These are phyloP conservation scores for Dendrocalamus latiflorus DNA, from an alignment of 202 grass and related monocot genomes.

Conservation along the genomic window DNA sequence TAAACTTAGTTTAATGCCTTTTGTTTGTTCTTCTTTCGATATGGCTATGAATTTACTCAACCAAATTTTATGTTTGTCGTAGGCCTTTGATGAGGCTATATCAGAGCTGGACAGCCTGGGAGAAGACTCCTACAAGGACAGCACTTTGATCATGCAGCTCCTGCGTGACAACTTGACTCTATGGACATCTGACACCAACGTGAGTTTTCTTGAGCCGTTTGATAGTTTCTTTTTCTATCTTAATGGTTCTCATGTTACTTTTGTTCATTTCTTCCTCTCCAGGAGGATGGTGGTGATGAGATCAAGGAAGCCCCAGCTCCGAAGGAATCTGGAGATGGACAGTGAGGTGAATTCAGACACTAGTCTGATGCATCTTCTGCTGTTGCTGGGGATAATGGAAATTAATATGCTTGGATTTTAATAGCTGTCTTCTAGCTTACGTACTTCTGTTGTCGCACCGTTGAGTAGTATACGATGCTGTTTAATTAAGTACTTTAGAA, in stretches of 20 bases:
- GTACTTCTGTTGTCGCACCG: not conserved
- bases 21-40: not conserved
- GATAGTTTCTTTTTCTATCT: not conserved
- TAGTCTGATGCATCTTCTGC: slow-evolving; percentile 9
- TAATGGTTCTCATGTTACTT: not conserved
- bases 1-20: not conserved
- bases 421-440: slow-evolving; percentile 25
- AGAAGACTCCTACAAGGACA: slow-evolving; percentile 91
- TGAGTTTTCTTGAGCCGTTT: slow-evolving; percentile 2
- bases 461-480: slow-evolving; percentile 3
- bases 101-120: slow-evolving; percentile 83
- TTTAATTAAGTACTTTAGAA: slow-evolving; percentile 36
- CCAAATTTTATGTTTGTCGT: not conserved
- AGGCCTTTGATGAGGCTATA: slow-evolving; percentile 87
- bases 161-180: slow-evolving; percentile 85
- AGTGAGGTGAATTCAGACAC: slow-evolving; percentile 26
- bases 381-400: slow-evolving; percentile 15
- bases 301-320: slow-evolving; percentile 66
- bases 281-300: slow-evolving; percentile 67
- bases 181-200: slow-evolving; percentile 80
- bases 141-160: slow-evolving; percentile 86
- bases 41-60: not conserved
- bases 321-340: slow-evolving; percentile 49
- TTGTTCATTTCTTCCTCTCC: not conserved
- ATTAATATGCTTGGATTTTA: slow-evolving; percentile 25